Base-by-base conservation (phyloP, 768 basidiomycete species). In the Termitomyces sp. region DNA sequence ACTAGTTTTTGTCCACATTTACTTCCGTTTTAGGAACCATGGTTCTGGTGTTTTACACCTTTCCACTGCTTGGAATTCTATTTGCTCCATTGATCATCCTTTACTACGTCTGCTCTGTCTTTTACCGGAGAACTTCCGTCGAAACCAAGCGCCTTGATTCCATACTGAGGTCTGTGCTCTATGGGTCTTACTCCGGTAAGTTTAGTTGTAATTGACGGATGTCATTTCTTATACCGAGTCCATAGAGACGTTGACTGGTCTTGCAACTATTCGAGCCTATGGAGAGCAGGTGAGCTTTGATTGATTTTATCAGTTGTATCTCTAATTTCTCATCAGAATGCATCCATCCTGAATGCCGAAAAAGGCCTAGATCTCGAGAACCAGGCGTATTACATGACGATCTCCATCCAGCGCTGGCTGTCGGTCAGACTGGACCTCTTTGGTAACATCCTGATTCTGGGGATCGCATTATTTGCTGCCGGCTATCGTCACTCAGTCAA, bases 391-490 rank as follows among this genome's bases (percentile, higher is more conserved):
- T 79, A 80, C 58, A 83, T 86, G 76, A 83, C 81, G 0, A 74
- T 88, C 36, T 71, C 79, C 5, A 82, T 87, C 53, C 86, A 88
- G 64, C 71, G 82, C 43, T 89, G 85, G 85, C 72, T 88, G 1
- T 75, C 76, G 3, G 64, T 86, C 7, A 74, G 88, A 13, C 74
- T 91, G 1, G 87, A 89, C 56, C 68, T 88, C 23, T 80, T 87
- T 23, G 85, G 81, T 1, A 86, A 87, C 60, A 56, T 83, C n/a
- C 68, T 91, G 12, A 75, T 90, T 23, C 73, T 90, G 18, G 85
- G 86, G 1, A 88, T 92, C 42, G 83, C 73, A 2, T 66, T 91
- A 13, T 89, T 90, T 64, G 86, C 84, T 2, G 81, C 82, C 12
- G 81, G 82, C 2, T 83, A 84, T 64, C 69, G 85, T 16, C 69